Base-by-base conservation (phyloP, 495 filamentous ascomycete genomes). In the Penicillium arizonense region DNA sequence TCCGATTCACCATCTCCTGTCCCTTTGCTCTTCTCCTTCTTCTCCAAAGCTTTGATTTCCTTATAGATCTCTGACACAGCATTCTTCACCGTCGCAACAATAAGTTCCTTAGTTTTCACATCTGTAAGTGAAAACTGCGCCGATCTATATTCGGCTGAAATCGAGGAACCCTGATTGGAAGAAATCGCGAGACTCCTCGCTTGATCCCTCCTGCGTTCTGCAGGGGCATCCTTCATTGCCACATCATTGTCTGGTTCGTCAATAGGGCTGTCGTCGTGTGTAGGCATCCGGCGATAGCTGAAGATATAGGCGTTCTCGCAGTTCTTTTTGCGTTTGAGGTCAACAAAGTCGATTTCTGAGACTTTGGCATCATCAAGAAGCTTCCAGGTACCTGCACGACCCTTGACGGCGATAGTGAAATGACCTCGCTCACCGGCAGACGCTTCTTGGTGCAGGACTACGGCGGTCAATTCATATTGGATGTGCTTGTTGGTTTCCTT, bases 341-440 rank as follows among this genome's bases (percentile, higher is more conserved):
- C 13, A 10, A 23, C 12, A 57, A 7, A 8, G 9, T 11, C 18
- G 16, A 24, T 16, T n/a, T 6, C 11, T 11, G 33, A 13, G 7
- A 43, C 4, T 11, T 14, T 30, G 4, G n/a, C 3, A 37, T 74
- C 69, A 51, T 75, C 39, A 13, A 68, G 24, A 5, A 46, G 10
- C 6, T 44, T 50, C 74, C 74, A 76, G 13, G 23, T 24, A 1
- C 38, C 53, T 18, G 40, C 46, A 7, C 55, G 57, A 7, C 53
- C 51, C 46, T 61, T 71, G 21, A 67, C 62, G 23, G 46, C 55
- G 30, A 51, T 47, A 5, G 28, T 58, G 43, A 75, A 75, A 43
- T 76, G 71, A 4, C 71, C 76, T 0, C n/a, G 0, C 0, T 48
- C 8, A 2, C 45, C 48, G 2, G 28, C 28, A 5, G 9, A 28